Base-by-base conservation (phyloP, 176 grass and related monocot genomes). In the Cocos nucifera region DNA sequence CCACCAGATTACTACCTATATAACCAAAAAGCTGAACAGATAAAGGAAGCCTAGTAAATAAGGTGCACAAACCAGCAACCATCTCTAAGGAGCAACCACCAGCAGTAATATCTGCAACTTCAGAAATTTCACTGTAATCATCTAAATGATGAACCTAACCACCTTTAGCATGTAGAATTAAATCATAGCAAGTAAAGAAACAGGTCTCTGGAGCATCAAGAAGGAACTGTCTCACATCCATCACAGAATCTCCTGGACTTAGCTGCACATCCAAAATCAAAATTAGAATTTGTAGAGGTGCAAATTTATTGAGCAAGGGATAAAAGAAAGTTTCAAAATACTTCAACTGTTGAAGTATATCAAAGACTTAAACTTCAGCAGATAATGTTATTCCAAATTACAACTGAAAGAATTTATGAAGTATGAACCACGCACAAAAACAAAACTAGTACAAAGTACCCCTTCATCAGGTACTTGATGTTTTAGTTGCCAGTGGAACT, bases 121-220 rank as follows among this genome's bases (percentile, higher is more conserved):
- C 88, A 56, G 87, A 82, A 73, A 98, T 92, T 85, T 98, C 94
- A 64, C 86, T 98, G 74, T 98, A 93, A 62, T 98, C 94, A 71
- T 98, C 94, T 65, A 98, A 70, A 77, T 75, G 82, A 80, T 92
- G 82, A 14, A 71, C 57, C 20, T 68, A 92, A 50, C 79, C 87
- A 73, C 89, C 84, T 89, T 90, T 86, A 28, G 70, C 68, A 73
- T 93, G 84, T 59, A 93, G 76, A 58, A 93, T 78, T 75, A 98
- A 51, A 81, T 93, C 77, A 2, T 89, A 93, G 82, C 88, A 92
- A 29, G 88, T 98, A 74, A 85, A 98, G 75, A 92, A 98, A 78
- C 94, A 98, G 58, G 94, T 98, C 63, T 98, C 94, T 24, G 94
- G 85, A 39, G 94, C 88, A 59, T 93, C 94, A 71, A 89, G 78